Base-by-base conservation (phyloP, 2,329 filamentous ascomycete genomes). In the Alternaria brassicae region DNA sequence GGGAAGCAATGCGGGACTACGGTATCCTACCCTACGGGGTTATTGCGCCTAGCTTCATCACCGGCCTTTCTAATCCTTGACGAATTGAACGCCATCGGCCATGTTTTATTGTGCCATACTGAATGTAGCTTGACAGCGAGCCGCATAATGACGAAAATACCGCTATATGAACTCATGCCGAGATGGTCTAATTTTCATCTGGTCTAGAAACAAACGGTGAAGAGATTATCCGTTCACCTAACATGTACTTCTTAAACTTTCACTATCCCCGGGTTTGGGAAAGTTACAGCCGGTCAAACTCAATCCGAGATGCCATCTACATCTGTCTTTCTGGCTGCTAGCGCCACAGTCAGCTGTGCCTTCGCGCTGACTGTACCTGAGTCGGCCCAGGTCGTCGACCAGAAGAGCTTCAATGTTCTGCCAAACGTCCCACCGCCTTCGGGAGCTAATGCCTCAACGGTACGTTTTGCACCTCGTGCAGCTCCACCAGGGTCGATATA, bases 391-490 rank as follows among this genome's bases (percentile, higher is more conserved):
- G 37, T 70, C 19, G 42, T 70, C 17, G 52, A 70, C 56, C 68
- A 69, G 53, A 66, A 61, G 48, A 55, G 36, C 30, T 70, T 70
- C 58, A 70, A 70, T 36, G 68, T 68, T 9, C 56, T 70, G 50
- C 41, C 52, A 2, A 54, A 47, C 19, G 68, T 70, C 9, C 65
- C 67, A 10, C 66, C 68, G n/a, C 65, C 66, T 13, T 49, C 59
- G 15, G 54, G 60, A 36, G 65, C 60, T 3, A 70, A 69, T 48
- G 66, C 62, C 21, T 61, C 68, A 9, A 63, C 57, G 34, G 68
- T 70, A 60, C 47, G 66, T 58, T 47, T 49, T 39, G 25, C 17
- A 12, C 27, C 23, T 23, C 30, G 15, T 2, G 15, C 27, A 44
- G 15, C 19, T 7, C 17, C 23, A 25, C 12, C 10, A 17, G 9